phyloP scores from a whole-genome alignment of 805 yeast species.

The Saccharomyces paradoxus region DNA sequence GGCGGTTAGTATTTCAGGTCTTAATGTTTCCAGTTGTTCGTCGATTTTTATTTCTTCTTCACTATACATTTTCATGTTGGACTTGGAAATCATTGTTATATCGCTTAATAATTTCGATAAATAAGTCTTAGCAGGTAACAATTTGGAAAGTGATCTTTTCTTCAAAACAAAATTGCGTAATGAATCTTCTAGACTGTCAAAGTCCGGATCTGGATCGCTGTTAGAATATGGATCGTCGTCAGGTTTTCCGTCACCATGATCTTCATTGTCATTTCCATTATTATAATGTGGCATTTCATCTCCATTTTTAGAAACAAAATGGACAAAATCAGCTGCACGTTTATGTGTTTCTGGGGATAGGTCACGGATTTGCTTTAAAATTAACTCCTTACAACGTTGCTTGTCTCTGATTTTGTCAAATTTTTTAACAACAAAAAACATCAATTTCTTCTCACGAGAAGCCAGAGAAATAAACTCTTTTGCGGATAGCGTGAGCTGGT shows the following conservation, averaged over 20 bases:
- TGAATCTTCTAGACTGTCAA: constrained; percentile 78
- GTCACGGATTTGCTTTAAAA: constrained; percentile 75
- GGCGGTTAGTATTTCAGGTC: constrained; percentile 55
- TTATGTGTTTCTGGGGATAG: constrained; percentile 88
- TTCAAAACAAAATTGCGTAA: constrained; percentile 80
- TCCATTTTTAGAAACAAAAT: constrained; percentile 69
- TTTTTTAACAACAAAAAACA: constrained; percentile 88
- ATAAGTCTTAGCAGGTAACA: constrained; percentile 89
- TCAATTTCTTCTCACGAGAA: constrained; percentile 81
- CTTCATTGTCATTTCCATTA: constrained; percentile 33
- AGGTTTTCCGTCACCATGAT: constrained; percentile 30
- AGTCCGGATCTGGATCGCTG: constrained; percentile 45
- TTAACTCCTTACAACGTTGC: constrained; percentile 64
- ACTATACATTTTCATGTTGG: constrained; percentile 51
- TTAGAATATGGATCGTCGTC: constrained; percentile 28
- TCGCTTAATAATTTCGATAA: constrained; percentile 63
- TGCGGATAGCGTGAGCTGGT: constrained; percentile 89
- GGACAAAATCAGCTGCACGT: constrained; percentile 84
- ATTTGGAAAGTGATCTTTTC: constrained; percentile 79
- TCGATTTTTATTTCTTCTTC: constrained; percentile 41
- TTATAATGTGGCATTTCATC: constrained; percentile 34
- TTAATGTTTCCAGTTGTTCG: constrained; percentile 45
- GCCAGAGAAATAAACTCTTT: constrained; percentile 88
- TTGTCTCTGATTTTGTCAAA: constrained; percentile 82
- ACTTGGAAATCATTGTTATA: constrained; percentile 46